These are phyloP conservation scores for Daldinia sp. DNA, from an alignment of 2,329 filamentous ascomycete genomes.

Conservation along the genomic window DNA sequence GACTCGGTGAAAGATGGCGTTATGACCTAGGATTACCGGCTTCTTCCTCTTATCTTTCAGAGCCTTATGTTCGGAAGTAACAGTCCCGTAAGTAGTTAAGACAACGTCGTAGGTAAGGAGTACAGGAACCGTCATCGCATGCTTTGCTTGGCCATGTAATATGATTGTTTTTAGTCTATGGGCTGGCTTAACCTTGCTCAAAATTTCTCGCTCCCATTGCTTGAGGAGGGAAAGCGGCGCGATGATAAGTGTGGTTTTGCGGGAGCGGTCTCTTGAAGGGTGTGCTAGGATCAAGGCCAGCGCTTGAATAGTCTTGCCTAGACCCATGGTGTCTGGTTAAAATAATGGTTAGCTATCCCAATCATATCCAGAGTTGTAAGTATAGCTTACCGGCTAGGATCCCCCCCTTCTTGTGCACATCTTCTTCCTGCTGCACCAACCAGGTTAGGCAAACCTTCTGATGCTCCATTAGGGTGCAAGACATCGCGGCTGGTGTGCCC, in stretches of 20 bases:
- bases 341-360: not conserved
- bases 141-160: slow-evolving; percentile 38
- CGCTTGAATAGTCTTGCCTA: slow-evolving; percentile 46
- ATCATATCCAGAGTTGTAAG: not conserved
- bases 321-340: slow-evolving; percentile 42
- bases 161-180: slow-evolving; percentile 43
- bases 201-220: slow-evolving; percentile 45
- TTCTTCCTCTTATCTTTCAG: not conserved
- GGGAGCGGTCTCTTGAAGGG: slow-evolving; percentile 35
- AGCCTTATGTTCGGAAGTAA: slow-evolving; percentile 73
- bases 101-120: slow-evolving; percentile 76
- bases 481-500: slow-evolving; percentile 36
- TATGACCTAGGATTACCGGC: slow-evolving; percentile 50
- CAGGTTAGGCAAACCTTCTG: slow-evolving; percentile 44
- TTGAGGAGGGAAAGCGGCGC: slow-evolving; percentile 41
- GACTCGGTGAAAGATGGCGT: slow-evolving; percentile 72
- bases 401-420: slow-evolving; percentile 38
- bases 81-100: slow-evolving; percentile 79
- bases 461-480: slow-evolving; percentile 41
- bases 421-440: slow-evolving; percentile 44
- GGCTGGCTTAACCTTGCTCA: slow-evolving; percentile 41
- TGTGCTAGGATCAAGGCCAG: slow-evolving; percentile 43
- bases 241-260: slow-evolving; percentile 45
- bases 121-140: slow-evolving; percentile 44
- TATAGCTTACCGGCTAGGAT: slow-evolving; percentile 40